A percentile compares a stretch with the other conserved stretches of the same genome.
phyloP scores from a whole-genome alignment of 768 basidiomycete genomes.

The Tricholoma furcatifolium region DNA sequence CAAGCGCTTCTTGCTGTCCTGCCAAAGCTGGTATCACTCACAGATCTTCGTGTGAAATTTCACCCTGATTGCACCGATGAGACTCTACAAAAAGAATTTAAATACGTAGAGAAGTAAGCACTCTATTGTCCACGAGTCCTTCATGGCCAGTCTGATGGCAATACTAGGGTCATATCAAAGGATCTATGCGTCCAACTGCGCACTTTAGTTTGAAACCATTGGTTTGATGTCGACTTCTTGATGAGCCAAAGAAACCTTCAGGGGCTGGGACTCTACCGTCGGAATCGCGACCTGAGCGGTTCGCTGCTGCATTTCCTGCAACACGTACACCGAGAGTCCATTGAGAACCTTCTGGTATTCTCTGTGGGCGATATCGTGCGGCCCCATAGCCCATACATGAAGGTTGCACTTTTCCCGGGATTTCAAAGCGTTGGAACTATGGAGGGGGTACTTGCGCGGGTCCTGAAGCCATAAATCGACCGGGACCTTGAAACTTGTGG shows the following conservation, averaged over 20 bases:
- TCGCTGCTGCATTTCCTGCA: background rate
- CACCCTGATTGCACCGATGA: background rate
- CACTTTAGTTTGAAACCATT: background rate
- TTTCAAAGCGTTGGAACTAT: background rate
- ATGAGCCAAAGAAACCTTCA: background rate
- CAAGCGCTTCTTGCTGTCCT: no score
- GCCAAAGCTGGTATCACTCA: background rate
- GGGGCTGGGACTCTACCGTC: background rate
- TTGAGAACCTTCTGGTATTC: background rate
- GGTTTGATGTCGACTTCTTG: background rate
- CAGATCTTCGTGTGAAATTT: background rate
- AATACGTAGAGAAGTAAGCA: background rate
- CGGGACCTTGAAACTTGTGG: background rate
- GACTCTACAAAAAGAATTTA: background rate
- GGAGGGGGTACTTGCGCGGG: background rate
- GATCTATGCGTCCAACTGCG: background rate
- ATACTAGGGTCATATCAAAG: background rate
- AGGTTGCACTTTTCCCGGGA: background rate
- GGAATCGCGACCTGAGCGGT: background rate
- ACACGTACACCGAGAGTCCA: background rate
- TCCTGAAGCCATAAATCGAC: background rate
- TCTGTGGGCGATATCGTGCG: background rate
- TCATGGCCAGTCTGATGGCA: background rate
- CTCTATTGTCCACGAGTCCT: background rate
- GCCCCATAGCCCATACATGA: background rate